Percentiles rank a stretch among this genome's conserved stretches.
Evolutionary conservation across 441 rosid genomes (phyloP).

Genomic region (Croton setiger): DNA sequence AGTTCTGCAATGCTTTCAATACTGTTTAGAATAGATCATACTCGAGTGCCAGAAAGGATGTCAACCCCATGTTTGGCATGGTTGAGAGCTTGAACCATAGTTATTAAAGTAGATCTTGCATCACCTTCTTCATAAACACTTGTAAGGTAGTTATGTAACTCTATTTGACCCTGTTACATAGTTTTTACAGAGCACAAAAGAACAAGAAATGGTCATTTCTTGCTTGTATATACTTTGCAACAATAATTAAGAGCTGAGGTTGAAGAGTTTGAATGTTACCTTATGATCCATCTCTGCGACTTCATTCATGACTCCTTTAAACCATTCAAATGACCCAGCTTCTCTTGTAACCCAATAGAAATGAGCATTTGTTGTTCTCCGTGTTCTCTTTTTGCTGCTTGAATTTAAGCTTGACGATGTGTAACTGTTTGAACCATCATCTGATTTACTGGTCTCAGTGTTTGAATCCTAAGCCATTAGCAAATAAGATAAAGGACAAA

Average conservation of each 20-base stretch:
- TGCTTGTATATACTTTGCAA: background rate
- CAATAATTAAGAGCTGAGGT: background rate
- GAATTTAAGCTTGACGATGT: constrained; percentile 57
- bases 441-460: constrained; percentile 63
- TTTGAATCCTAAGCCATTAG: constrained; percentile 41
- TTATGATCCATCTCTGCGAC: constrained; percentile 86
- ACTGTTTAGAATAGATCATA: constrained; percentile 28
- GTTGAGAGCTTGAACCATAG: constrained; percentile 95
- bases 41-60: constrained; percentile 93
- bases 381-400: constrained; percentile 52
- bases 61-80: constrained; percentile 98
- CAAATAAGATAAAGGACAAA: background rate
- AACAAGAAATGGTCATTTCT: background rate
- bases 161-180: constrained; percentile 80
- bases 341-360: constrained; percentile 98
- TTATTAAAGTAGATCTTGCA: constrained; percentile 91
- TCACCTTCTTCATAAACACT: constrained; percentile 98
- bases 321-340: constrained; percentile 92
- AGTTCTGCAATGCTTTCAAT: background rate
- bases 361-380: constrained; percentile 60
- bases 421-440: constrained; percentile 65
- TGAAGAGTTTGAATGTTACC: constrained; percentile 31
- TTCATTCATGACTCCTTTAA: constrained; percentile 95
- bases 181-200: background rate
- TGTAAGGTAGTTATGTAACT: constrained; percentile 92